Evolutionary conservation across 2,329 filamentous ascomycete genomes (phyloP).

Genomic region (Didymella glomerata): DNA sequence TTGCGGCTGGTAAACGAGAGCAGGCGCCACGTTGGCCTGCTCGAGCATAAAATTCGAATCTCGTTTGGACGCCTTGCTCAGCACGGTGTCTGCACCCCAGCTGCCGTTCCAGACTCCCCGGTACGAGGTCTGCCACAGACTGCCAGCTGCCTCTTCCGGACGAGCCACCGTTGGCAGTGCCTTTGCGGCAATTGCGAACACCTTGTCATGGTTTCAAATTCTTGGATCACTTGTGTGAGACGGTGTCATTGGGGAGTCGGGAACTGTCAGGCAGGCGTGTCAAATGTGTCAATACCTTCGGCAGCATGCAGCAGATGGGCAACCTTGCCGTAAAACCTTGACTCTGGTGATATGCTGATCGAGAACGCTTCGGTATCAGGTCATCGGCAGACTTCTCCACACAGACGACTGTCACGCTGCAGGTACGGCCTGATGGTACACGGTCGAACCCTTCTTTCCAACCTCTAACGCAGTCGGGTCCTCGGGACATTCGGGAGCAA

Average conservation of each 20-base stretch:
- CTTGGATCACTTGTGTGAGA: slow-evolving; percentile 17
- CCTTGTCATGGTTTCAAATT: slow-evolving; percentile 40
- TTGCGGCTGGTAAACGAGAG: slow-evolving; percentile 43
- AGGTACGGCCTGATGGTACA: slow-evolving; percentile 13
- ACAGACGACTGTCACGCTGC: slow-evolving; percentile 23
- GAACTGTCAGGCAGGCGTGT: slow-evolving; percentile 25
- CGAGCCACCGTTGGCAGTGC: slow-evolving; percentile 33
- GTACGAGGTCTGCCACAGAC: slow-evolving; percentile 31
- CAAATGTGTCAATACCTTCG: slow-evolving; percentile 28
- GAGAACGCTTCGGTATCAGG: slow-evolving; percentile 14
- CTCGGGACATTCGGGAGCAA: slow-evolving; percentile 11
- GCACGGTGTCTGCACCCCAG: slow-evolving; percentile 27
- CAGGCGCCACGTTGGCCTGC: slow-evolving; percentile 33
- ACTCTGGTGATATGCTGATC: slow-evolving; percentile 22
- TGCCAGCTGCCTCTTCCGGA: slow-evolving; percentile 42
- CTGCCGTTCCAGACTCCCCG: slow-evolving; percentile 38
- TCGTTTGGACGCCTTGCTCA: slow-evolving; percentile 31
- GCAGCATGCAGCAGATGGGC: slow-evolving; percentile 20
- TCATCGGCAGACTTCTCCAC: slow-evolving; percentile 10
- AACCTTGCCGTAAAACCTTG: slow-evolving; percentile 5
- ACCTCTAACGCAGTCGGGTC: slow-evolving; percentile 7
- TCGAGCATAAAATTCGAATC: slow-evolving; percentile 45
- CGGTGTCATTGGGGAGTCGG: slow-evolving; percentile 15
- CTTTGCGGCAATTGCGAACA: slow-evolving; percentile 34
- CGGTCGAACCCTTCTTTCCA: slow-evolving; percentile 9